Percentiles rank a stretch among this genome's conserved stretches.
phyloP scores from a whole-genome alignment of 2,329 filamentous ascomycete species.

The Apiospora saccharicola region DNA sequence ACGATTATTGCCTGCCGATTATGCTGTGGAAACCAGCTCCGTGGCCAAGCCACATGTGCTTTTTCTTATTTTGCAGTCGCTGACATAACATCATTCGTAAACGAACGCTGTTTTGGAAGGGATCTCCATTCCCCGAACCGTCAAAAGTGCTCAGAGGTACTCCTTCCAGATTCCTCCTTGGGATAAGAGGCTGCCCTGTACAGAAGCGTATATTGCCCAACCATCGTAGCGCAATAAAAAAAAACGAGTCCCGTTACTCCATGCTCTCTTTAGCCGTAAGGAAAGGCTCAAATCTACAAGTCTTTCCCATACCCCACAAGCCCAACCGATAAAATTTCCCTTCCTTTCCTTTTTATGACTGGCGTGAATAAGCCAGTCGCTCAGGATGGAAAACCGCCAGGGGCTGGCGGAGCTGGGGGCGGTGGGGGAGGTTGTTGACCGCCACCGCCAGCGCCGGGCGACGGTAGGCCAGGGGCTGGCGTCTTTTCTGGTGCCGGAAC shows the following conservation, averaged over 20 bases:
- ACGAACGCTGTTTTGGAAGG: not conserved
- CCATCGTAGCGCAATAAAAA: not conserved
- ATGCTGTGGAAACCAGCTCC: not conserved
- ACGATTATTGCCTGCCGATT: not conserved
- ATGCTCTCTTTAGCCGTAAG: constrained; percentile 13
- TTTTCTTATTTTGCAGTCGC: not conserved
- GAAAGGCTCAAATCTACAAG: constrained; percentile 16
- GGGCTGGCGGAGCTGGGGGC: constrained; percentile 15
- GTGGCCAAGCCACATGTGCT: not conserved
- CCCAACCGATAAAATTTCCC: not conserved
- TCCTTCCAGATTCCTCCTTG: not conserved
- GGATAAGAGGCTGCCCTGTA: not conserved
- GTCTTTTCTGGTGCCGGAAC: constrained; percentile 59
- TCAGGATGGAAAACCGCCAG: constrained; percentile 23
- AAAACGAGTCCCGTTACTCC: not conserved
- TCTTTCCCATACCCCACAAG: not conserved
- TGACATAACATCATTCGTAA: constrained; percentile 1
- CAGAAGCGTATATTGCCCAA: not conserved
- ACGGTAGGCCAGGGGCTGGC: constrained; percentile 34
- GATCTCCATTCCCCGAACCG: not conserved
- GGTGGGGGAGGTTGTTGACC: constrained; percentile 31
- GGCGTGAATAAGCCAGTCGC: not conserved
- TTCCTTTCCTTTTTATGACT: not conserved
- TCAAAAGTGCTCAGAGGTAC: not conserved
- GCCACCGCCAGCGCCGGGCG: constrained; percentile 30